Evolutionary conservation across 331 rosid species (phyloP).

Genomic region (Arachis monticola): DNA sequence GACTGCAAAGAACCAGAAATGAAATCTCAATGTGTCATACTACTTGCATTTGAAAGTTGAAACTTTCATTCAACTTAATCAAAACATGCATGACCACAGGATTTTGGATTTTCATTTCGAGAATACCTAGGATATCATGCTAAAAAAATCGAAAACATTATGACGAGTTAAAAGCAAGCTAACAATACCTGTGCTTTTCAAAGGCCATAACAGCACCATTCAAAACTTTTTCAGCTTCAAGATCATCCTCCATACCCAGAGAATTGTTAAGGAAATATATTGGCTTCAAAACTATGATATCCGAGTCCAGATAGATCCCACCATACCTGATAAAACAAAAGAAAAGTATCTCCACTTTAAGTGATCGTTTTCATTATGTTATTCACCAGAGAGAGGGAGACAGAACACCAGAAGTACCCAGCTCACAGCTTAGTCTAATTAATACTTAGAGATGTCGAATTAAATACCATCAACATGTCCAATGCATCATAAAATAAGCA

Average conservation of each 20-base stretch:
- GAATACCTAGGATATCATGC: neutral
- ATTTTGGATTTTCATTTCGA: constrained; percentile 6
- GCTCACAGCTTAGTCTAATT: constrained; percentile 28
- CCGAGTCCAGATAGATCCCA: constrained; percentile 89
- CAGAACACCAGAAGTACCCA: neutral
- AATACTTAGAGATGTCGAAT: constrained; percentile 11
- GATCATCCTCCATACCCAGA: constrained; percentile 87
- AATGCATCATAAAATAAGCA: constrained; percentile 23
- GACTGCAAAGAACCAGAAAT: constrained; percentile 53
- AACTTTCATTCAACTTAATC: constrained; percentile 14
- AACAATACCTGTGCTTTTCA: constrained; percentile 69
- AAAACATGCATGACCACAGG: constrained; percentile 3
- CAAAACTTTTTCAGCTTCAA: constrained; percentile 59
- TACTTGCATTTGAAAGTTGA: constrained; percentile 31
- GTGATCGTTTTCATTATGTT: neutral
- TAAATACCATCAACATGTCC: constrained; percentile 1
- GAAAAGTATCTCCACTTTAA: constrained; percentile 10
- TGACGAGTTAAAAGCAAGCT: neutral
- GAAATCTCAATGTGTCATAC: constrained; percentile 10
- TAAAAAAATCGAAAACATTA: constrained; percentile 14
- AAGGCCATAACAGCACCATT: constrained; percentile 98
- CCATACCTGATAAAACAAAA: constrained; percentile 74
- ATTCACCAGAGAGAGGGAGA: neutral
- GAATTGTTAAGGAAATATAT: constrained; percentile 67
- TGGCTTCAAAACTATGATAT: constrained; percentile 77